Percentiles rank a stretch among this genome's conserved stretches.
Conservation (phyloP, 257 asterid species). For the Plectranthus barbatus region DNA sequence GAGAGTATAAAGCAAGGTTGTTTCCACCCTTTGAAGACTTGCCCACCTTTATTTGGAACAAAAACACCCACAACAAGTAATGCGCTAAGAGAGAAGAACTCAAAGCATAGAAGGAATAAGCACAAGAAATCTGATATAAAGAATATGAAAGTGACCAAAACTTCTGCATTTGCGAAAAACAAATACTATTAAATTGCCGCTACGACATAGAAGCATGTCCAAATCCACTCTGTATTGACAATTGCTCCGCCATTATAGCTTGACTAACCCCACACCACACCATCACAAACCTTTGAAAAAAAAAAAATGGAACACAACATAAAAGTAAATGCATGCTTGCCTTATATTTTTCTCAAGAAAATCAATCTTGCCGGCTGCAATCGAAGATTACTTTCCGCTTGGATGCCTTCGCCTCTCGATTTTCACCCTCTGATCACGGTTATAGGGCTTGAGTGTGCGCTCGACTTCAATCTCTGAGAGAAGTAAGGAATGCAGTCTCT, state of each 20-base stretch:
- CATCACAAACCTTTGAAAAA: neutral
- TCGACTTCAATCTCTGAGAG: constrained; percentile 41
- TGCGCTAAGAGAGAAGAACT: too few relatives aligned
- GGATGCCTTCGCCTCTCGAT: constrained; percentile 24
- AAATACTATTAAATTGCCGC: neutral
- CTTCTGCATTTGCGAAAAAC: neutral
- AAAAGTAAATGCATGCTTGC: neutral
- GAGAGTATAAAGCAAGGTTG: too few relatives aligned
- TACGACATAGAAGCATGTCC: neutral
- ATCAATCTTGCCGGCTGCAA: neutral
- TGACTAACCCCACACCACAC: neutral
- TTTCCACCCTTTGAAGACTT: too few relatives aligned
- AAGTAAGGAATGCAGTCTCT: constrained; percentile 34
- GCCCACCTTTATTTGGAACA: too few relatives aligned
- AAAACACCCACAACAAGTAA: too few relatives aligned
- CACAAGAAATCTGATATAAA: too few relatives aligned
- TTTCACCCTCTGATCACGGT: constrained; percentile 26
- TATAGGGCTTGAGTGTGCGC: constrained; percentile 32
- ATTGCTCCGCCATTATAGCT: constrained; percentile 11
- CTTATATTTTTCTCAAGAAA: neutral
- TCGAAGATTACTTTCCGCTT: neutral
- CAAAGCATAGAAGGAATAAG: too few relatives aligned
- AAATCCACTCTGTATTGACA: constrained; percentile 15
- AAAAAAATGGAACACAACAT: neutral
- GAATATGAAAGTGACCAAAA: neutral